These are phyloP conservation scores for Trametes sanguinea DNA, from an alignment of 768 basidiomycete genomes.

Conservation along the genomic window DNA sequence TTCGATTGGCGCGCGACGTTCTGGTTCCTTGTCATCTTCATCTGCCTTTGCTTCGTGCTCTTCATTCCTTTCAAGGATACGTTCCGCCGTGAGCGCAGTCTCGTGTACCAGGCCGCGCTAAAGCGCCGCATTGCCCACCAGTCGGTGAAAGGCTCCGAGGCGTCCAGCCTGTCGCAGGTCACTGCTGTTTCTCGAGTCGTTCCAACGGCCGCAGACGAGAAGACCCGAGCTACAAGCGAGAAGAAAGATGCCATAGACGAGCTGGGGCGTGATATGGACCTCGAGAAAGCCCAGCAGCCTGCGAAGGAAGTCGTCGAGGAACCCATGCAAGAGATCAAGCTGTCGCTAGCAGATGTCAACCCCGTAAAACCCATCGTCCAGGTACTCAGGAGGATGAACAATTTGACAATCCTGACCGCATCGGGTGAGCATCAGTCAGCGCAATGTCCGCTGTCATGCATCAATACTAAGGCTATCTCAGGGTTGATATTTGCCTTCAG, in stretches of 20 bases:
- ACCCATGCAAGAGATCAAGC: slow-evolving; percentile 39
- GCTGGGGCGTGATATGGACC: slow-evolving; percentile 16
- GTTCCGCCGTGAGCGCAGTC: slow-evolving; percentile 79
- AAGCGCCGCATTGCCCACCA: slow-evolving; percentile 38
- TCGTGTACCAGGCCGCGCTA: slow-evolving; percentile 73
- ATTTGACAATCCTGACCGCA: slow-evolving; percentile 61
- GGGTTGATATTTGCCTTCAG: slow-evolving; percentile 72
- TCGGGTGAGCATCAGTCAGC: slow-evolving; percentile 50
- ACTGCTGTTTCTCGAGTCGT: slow-evolving; percentile 18
- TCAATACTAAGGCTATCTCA: slow-evolving; percentile 26
- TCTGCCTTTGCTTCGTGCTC: slow-evolving; percentile 51
- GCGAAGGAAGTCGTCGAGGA: neutral
- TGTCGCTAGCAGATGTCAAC: slow-evolving; percentile 73
- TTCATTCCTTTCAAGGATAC: slow-evolving; percentile 81
- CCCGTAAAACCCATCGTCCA: slow-evolving; percentile 63
- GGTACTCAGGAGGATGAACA: slow-evolving; percentile 65
- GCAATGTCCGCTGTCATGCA: neutral
- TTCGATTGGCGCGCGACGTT: slow-evolving; percentile 82
- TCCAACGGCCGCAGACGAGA: neutral
- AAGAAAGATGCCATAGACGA: slow-evolving; percentile 3
- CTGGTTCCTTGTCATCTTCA: slow-evolving; percentile 75
- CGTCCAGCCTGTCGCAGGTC: slow-evolving; percentile 30
- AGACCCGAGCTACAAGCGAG: neutral
- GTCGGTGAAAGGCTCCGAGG: slow-evolving; percentile 27
- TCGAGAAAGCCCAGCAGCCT: slow-evolving; percentile 25